These are phyloP conservation scores for Yarrowia sp. DNA, from an alignment of 805 yeast genomes.

Conservation along the genomic window DNA sequence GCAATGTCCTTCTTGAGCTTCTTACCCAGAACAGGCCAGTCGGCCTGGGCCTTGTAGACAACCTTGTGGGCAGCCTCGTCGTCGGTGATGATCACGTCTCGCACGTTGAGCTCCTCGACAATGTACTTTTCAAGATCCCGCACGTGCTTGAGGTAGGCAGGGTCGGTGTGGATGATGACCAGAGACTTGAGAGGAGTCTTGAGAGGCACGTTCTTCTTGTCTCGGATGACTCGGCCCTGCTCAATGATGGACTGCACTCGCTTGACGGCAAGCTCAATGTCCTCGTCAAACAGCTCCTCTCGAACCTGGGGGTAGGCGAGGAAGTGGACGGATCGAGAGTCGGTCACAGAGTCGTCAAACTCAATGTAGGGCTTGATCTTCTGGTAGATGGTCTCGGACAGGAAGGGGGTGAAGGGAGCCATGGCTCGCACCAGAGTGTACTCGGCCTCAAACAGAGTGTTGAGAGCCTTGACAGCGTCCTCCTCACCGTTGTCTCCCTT, in stretches of 20 bases:
- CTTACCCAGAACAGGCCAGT: conserved; percentile 98
- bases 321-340: conserved; percentile 87
- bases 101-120: conserved; percentile 86
- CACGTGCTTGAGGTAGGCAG: conserved; percentile 69
- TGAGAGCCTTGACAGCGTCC: conserved; percentile 82
- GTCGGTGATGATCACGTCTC: conserved; percentile 79
- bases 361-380: conserved; percentile 56
- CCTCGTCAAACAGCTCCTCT: conserved; percentile 72
- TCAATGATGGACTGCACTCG: conserved; percentile 98
- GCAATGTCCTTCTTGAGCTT: conserved; percentile 91
- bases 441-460: conserved; percentile 85
- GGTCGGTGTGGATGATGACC: conserved; percentile 79
- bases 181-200: conserved; percentile 91
- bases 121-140: conserved; percentile 74
- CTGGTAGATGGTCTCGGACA: conserved; percentile 85
- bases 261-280: conserved; percentile 71
- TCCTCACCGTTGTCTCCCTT: conserved; percentile 88
- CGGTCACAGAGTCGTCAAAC: conserved; percentile 45
- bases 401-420: conserved; percentile 99
- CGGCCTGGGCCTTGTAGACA: conserved; percentile 91
- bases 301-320: conserved; percentile 83
- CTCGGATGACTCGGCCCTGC: conserved; percentile 93
- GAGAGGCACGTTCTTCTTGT: conserved; percentile 87
- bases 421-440: conserved; percentile 87
- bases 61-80: conserved; percentile 93